Conservation (phyloP, 768 basidiomycete genomes). For the Rhizopogon vulgaris region DNA sequence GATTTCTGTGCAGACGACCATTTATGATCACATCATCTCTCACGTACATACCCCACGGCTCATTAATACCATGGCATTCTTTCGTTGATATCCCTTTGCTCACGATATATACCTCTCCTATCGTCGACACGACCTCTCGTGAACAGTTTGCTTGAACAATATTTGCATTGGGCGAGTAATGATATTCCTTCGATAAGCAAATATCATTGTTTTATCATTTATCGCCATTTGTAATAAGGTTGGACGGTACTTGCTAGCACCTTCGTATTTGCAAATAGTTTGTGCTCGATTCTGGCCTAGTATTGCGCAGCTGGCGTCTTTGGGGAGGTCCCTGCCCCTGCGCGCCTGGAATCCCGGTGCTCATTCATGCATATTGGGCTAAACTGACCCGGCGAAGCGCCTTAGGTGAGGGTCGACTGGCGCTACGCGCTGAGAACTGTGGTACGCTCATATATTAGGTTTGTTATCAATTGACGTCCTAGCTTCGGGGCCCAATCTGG, state of each 20-base stretch:
- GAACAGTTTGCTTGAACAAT: not conserved
- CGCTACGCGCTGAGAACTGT: not conserved
- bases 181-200: too few relatives aligned
- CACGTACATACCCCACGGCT: conserved; percentile 20
- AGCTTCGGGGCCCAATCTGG: not conserved
- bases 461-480: not conserved
- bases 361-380: too few relatives aligned
- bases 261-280: too few relatives aligned
- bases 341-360: too few relatives aligned
- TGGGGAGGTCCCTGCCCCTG: too few relatives aligned
- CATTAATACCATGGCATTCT: conserved; percentile 15
- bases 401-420: not conserved
- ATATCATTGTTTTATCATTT: too few relatives aligned
- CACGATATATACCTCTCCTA: conserved; percentile 9
- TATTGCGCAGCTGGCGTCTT: too few relatives aligned
- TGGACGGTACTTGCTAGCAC: too few relatives aligned
- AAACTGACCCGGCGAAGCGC: too few relatives aligned
- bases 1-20: conserved; percentile 17
- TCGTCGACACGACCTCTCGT: conserved; percentile 1
- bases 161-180: not conserved
- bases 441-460: not conserved
- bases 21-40: conserved; percentile 18
- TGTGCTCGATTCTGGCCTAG: too few relatives aligned
- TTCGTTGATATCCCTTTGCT: conserved; percentile 18
- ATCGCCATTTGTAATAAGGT: too few relatives aligned